Evolutionary conservation across 495 filamentous ascomycete species (phyloP).

Genomic region (Penicillium turbatum): DNA sequence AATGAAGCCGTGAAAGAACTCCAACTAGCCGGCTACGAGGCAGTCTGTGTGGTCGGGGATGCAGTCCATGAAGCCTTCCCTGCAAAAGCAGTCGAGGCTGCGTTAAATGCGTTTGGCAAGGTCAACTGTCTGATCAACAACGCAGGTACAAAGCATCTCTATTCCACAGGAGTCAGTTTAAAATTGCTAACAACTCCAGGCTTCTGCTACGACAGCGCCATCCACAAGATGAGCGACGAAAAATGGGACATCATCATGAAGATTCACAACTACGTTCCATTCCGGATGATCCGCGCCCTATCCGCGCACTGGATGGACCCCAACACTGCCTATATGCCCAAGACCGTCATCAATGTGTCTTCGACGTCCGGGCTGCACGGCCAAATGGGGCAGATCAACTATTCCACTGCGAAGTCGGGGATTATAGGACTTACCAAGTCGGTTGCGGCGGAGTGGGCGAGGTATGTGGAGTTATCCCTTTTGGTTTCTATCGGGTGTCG

Average conservation of each 20-base stretch:
- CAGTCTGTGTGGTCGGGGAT: conserved; percentile 49
- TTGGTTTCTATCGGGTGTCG: background rate
- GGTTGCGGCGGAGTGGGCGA: conserved; percentile 77
- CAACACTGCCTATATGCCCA: conserved; percentile 60
- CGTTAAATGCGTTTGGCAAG: conserved; percentile 68
- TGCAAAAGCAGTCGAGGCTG: conserved; percentile 51
- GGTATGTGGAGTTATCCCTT: conserved; percentile 25
- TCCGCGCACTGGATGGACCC: conserved; percentile 58
- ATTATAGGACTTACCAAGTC: conserved; percentile 67
- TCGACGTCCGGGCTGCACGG: conserved; percentile 66
- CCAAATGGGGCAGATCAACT: conserved; percentile 71
- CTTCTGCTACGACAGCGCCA: conserved; percentile 57
- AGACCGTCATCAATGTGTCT: conserved; percentile 67
- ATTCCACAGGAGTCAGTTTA: background rate
- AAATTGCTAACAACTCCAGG: background rate
- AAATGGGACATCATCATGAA: conserved; percentile 72
- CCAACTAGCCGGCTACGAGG: conserved; percentile 57
- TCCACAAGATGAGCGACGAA: conserved; percentile 76
- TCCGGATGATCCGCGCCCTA: conserved; percentile 63
- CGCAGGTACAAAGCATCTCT: conserved; percentile 49
- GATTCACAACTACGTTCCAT: conserved; percentile 67
- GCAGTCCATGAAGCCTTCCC: conserved; percentile 9
- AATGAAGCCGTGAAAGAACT: conserved; percentile 56
- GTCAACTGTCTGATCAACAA: conserved; percentile 75
- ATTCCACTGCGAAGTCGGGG: conserved; percentile 66